These are phyloP conservation scores for Erucastrum elatum DNA, from an alignment of 345 rosid genomes.

Conservation along the genomic window DNA sequence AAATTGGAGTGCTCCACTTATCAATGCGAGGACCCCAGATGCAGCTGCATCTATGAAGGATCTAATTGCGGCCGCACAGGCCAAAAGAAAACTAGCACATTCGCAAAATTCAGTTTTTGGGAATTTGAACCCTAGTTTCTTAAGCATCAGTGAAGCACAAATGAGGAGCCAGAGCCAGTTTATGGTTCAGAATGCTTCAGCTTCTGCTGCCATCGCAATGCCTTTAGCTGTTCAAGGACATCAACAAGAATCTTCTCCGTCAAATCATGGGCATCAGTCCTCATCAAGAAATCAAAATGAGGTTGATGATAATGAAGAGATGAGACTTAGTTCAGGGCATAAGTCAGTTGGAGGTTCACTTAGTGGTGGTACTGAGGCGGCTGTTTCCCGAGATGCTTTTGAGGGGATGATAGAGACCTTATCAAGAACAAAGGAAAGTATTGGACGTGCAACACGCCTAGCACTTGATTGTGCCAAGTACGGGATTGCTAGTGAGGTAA, in stretches of 20 bases:
- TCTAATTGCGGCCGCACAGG: slow-evolving; percentile 99
- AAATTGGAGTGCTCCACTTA: slow-evolving; percentile 45
- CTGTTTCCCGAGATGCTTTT: slow-evolving; percentile 97
- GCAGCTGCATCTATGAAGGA: slow-evolving; percentile 75
- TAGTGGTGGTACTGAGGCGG: slow-evolving; percentile 92
- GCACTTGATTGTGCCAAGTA: slow-evolving; percentile 98
- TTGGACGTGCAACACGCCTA: slow-evolving; percentile 97
- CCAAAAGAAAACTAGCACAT: slow-evolving; percentile 84
- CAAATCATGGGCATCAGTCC: slow-evolving; percentile 52
- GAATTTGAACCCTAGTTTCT: slow-evolving; percentile 45
- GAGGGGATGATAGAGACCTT: slow-evolving; percentile 99
- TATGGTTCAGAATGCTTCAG: slow-evolving; percentile 48
- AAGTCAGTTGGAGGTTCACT: slow-evolving; percentile 72
- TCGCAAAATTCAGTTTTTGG: slow-evolving; percentile 48
- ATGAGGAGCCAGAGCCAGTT: slow-evolving; percentile 62
- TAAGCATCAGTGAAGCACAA: slow-evolving; percentile 48
- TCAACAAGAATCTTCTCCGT: slow-evolving; percentile 60
- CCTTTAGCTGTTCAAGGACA: slow-evolving; percentile 51
- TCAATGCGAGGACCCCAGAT: slow-evolving; percentile 60
- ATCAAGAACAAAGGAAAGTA: slow-evolving; percentile 96
- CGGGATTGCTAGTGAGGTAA: slow-evolving; percentile 95
- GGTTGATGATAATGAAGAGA: slow-evolving; percentile 71
- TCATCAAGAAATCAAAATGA: slow-evolving; percentile 50
- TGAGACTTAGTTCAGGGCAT: slow-evolving; percentile 67
- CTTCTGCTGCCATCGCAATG: slow-evolving; percentile 42